These are phyloP conservation scores for Fragaria vesca DNA, from an alignment of 306 rosid species.

Conservation along the genomic window DNA sequence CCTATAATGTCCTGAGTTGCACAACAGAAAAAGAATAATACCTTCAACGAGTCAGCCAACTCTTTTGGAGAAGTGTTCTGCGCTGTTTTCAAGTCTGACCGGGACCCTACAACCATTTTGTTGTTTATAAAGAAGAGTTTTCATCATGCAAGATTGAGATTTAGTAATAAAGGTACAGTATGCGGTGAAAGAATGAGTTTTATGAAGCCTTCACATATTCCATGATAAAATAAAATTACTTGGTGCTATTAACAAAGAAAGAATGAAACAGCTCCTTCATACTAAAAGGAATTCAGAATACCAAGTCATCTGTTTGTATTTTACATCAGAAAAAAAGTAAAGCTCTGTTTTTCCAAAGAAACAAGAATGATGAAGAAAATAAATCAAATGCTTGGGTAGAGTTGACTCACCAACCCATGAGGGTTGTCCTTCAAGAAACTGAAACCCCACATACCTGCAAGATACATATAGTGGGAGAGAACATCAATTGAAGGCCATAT, in stretches of 20 bases:
- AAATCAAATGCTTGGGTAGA: conserved; percentile 49
- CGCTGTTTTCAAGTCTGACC: conserved; percentile 29
- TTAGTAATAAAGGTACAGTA: not conserved
- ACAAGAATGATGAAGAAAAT: conserved; percentile 2
- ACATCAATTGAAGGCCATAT: conserved; percentile 11
- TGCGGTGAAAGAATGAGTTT: not conserved
- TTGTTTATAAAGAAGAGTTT: not conserved
- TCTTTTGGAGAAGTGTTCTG: conserved; percentile 44
- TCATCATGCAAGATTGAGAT: not conserved
- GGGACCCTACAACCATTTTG: conserved; percentile 26
- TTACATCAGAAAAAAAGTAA: not conserved
- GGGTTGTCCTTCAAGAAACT: conserved; percentile 54
- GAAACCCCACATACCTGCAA: conserved; percentile 85
- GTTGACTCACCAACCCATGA: conserved; percentile 43
- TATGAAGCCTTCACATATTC: conserved; percentile 3
- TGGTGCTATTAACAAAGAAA: not conserved
- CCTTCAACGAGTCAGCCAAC: conserved; percentile 61
- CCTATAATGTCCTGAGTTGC: not conserved
- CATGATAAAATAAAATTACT: not conserved
- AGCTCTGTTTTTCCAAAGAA: conserved; percentile 2
- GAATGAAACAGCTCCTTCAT: not conserved
- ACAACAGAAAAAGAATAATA: conserved; percentile 21
- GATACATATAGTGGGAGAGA: conserved; percentile 18
- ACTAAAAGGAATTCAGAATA: not conserved
- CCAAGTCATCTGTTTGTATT: not conserved